Evolutionary conservation across 352 stramenopile species (phyloP), one percentile per base, ranked within the genome.

Genomic region (Peronosclerospora sorghi): DNA sequence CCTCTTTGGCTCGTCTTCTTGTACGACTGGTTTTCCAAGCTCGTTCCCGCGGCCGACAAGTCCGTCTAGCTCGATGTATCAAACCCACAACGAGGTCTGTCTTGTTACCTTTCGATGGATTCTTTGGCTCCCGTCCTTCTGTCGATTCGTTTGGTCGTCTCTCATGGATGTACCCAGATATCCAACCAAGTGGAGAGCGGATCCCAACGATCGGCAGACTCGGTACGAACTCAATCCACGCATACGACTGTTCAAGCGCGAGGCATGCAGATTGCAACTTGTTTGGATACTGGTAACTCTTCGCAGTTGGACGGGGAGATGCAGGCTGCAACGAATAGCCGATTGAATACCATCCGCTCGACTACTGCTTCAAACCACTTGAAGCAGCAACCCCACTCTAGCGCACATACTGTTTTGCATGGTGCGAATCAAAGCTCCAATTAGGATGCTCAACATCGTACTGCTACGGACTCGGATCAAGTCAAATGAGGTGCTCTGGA

Each of bases 1-100:
- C 45, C 38, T 88, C 17, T 86, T 88, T 59, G 67, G 56, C 1
- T 61, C 68, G 15, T 42, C 24, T 38, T 32, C 63, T 46, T 24
- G 66, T 20, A 43, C 59, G 15, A 62, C 54, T 35, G 32, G 50
- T 5, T 70, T 47, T 17, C 60, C 51, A 10, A 63, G 29, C 32
- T 51, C 65, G 18, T 73, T 66, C 53, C 49, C 36, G 14, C 60
- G 62, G 20, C 41, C 60, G 12, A 5, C 44, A 19, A 43, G 63
- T 8, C 43, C 61, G 41, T 52, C 53, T 7, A 53, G 45, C 10
- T 46, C 53, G 20, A 62, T 61, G 17, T 47, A 61, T 35, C 58
- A 71, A 23, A 43, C 57, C 15, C 63, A 68, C 13, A 46, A 56
- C 13, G 60, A 81, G 59, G 62, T 73, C 71, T 15, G 30, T n/a